Evolutionary conservation across 768 basidiomycete genomes (phyloP), one percentile per base, ranked within the genome.

Genomic region (Trametes coccinea): DNA sequence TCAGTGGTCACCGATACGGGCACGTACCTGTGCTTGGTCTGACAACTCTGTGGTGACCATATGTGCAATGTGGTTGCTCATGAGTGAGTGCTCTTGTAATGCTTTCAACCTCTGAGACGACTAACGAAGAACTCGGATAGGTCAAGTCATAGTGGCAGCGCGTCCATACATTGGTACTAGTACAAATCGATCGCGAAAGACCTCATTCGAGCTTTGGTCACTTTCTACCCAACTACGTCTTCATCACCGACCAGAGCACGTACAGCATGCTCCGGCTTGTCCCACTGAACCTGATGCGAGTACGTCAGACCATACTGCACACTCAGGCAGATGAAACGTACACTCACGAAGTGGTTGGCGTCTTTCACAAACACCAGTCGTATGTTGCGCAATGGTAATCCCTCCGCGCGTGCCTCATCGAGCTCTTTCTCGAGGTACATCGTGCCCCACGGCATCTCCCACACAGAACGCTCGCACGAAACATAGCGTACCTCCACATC

Each of bases 261-360:
- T 43, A 62, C 27, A 9, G 49, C 41, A 3, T 37, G 49, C n/a
- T 62, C 61, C 5, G 61, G 61, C 5, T 40, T 37, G 29, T 62
- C 61, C 61, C 61, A 62, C 6, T 53, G 56, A 2, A 46, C 51
- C 61, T 62, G n/a, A 2, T 13, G 16, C 8, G 31, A 3, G 7
- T 27, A 14, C 4, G 41, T 14, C 7, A 5, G 41, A 9, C n/a
- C 5, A 43, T 16, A 6, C 41, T 9, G 41, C 8, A 40, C 31
- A 5, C 2, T 6, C 27, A 4, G 31, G 2, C 14, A 9, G 1
- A 13, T 10, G 13, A 9, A 49, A 5, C 13, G 10, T 5, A 4
- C 5, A 53, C 62, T 53, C 52, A 63, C 62, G 47, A 63, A 63
- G 22, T 63, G 62, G 33, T 63, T 63, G 40, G 56, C 57, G 17